These are phyloP conservation scores for Salvia sclarea DNA, from an alignment of 305 asterid species.

Conservation along the genomic window DNA sequence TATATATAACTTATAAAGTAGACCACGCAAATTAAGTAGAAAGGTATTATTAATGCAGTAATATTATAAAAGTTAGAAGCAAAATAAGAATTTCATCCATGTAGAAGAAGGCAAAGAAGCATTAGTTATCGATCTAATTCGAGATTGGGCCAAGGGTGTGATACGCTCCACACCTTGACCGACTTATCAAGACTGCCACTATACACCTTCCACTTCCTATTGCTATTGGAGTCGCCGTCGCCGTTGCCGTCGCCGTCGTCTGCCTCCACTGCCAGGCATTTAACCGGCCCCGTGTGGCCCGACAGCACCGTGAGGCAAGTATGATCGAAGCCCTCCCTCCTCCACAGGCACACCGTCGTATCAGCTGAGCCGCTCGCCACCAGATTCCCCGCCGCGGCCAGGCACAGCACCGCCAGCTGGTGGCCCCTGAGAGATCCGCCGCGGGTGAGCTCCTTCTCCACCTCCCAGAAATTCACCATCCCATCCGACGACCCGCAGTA, in stretches of 20 bases:
- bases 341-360: conserved; percentile 63
- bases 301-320: conserved; percentile 47
- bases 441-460: conserved; percentile 41
- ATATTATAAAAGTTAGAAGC: too few relatives aligned
- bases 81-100: too few relatives aligned
- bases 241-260: conserved; percentile 41
- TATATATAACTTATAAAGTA: too few relatives aligned
- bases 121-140: too few relatives aligned
- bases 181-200: conserved; percentile 67
- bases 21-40: too few relatives aligned
- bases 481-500: conserved; percentile 71
- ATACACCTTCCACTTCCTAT: conserved; percentile 49
- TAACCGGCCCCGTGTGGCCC: conserved; percentile 66
- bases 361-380: conserved; percentile 70
- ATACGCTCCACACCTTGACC: conserved; percentile 68
- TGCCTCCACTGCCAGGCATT: conserved; percentile 66
- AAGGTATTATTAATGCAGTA: too few relatives aligned
- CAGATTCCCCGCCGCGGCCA: conserved; percentile 51
- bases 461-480: conserved; percentile 60
- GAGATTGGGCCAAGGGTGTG: conserved; percentile 25
- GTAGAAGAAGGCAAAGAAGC: too few relatives aligned
- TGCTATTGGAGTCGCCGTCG: conserved; percentile 23
- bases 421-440: conserved; percentile 65
- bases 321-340: conserved; percentile 53
- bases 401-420: conserved; percentile 65